Conservation (phyloP, 2,329 filamentous ascomycete species). For the Chaetomium globosum region DNA sequence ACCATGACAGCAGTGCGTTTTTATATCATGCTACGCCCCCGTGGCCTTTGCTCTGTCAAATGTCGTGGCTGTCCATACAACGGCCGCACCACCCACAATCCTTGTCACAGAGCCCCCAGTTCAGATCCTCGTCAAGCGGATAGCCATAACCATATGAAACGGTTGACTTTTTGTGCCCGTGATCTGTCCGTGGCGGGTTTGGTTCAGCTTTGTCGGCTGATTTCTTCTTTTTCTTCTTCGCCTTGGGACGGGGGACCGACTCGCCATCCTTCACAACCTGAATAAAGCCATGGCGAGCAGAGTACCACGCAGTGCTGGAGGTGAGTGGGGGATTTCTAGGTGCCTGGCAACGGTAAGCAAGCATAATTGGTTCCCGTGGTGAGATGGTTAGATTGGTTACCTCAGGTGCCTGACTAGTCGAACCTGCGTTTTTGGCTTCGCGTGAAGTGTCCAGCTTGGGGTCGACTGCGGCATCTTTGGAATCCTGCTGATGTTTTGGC, state of each 20-base stretch:
- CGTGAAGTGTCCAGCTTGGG: not conserved
- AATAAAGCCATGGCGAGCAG: not conserved
- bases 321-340: not conserved
- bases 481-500: not conserved
- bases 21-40: no score
- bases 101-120: not conserved
- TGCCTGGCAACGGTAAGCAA: not conserved
- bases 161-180: no score
- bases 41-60: not conserved
- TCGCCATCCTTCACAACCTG: not conserved
- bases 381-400: not conserved
- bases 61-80: not conserved
- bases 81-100: conserved; percentile 4
- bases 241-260: not conserved
- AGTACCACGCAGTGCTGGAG: not conserved
- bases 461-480: not conserved
- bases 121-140: not conserved
- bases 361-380: not conserved
- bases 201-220: no score
- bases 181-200: no score
- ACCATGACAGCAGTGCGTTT: no score
- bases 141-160: no score
- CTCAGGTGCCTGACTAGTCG: not conserved
- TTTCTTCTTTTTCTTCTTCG: not conserved
- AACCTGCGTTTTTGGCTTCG: not conserved